These are phyloP conservation scores for Endotrypanum monterogeii DNA, from an alignment of 208 protist species.

Conservation along the genomic window DNA sequence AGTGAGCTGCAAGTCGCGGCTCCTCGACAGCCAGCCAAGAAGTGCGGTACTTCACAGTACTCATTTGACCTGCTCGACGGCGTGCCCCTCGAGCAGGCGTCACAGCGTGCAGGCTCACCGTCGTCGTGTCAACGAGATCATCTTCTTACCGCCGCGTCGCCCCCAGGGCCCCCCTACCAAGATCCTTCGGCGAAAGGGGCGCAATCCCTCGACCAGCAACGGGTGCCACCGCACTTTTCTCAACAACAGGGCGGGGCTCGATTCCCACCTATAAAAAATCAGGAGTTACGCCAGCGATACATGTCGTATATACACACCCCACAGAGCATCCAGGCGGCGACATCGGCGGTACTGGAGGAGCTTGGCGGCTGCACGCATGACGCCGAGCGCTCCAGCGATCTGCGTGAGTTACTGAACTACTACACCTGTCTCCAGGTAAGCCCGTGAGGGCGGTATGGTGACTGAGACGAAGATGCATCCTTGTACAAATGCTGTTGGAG, in stretches of 20 bases:
- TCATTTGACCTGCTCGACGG: background rate
- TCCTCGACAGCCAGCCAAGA: background rate
- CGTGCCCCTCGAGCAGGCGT: background rate
- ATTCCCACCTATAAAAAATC: conserved; percentile 31
- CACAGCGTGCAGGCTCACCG: background rate
- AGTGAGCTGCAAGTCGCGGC: conserved; percentile 7
- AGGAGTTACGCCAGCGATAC: conserved; percentile 32
- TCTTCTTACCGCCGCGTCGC: background rate
- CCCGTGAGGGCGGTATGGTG: conserved; percentile 10
- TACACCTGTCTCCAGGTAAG: conserved; percentile 49
- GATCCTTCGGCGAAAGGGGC: background rate
- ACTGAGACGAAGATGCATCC: background rate
- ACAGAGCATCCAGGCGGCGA: conserved; percentile 37
- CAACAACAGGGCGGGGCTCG: background rate
- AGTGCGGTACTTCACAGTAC: background rate
- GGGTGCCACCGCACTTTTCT: background rate
- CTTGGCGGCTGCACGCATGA: conserved; percentile 62
- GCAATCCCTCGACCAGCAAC: background rate
- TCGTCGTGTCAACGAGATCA: background rate
- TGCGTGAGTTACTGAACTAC: conserved; percentile 75
- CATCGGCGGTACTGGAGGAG: conserved; percentile 54
- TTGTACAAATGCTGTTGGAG: background rate
- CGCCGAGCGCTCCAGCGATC: conserved; percentile 44
- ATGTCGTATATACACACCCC: conserved; percentile 23
- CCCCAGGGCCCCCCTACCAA: background rate